Base-by-base conservation (phyloP, 257 asterid species). In the Verbena officinalis region DNA sequence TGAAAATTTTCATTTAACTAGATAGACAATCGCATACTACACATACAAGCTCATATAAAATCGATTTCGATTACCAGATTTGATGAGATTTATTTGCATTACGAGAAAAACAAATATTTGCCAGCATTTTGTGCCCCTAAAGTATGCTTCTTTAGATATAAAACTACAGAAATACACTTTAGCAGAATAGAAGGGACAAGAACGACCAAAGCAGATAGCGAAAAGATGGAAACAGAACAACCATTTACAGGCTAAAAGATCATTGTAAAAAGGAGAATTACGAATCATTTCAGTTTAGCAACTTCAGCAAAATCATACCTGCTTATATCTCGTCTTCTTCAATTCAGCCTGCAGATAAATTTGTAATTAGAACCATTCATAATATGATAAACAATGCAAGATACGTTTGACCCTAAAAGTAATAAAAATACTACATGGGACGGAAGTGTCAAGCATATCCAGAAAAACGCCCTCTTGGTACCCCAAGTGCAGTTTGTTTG, bases 331-430 rank as follows among this genome's bases (percentile, higher is more conserved):
- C 76, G 74, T 65, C 67, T 69, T 83, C 50, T 65, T 76, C 77
- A 67, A 56, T 74, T 85, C 89, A 33, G 75, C 87, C 96, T 88
- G 87, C 85, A 68, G 16, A 43, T 36, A 20, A 72, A 61, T 31
- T 33, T 23, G n/a, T 8, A 23, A 31, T 77, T 54, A 72, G 73
- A 33, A 62, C 56, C 64, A 44, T n/a, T n/a, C n/a, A n/a, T n/a
- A n/a, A n/a, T 10, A 48, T 66, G 34, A 56, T 15, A 46, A 21
- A 23, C 48, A 59, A 53, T n/a, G 9, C 19, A 33, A 27, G 59
- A 44, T 55, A 63, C 50, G 46, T 36, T 5, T 16, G 43, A n/a
- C 27, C 44, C 9, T 17, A 48, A 21, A 5, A 50, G 40, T 30
- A 46, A 55, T 5, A 23, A 34, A 21, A 17, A 22, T n/a, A 44